Evolutionary conservation across 306 rosid genomes (phyloP).

Genomic region (Bauhinia variegata): DNA sequence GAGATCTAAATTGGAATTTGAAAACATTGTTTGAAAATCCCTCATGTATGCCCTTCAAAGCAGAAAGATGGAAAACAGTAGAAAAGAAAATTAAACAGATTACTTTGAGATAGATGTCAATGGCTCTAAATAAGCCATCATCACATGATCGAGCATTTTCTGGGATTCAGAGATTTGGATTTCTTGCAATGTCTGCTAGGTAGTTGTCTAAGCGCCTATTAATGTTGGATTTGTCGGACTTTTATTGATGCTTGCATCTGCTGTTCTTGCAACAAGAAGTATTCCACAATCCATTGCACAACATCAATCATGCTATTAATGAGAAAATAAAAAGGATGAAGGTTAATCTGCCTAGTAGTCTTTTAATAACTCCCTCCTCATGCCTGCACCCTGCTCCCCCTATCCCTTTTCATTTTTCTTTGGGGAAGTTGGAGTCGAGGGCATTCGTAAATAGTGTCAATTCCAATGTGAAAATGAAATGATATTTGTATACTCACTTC

Average conservation of each 20-base stretch:
- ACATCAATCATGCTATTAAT: conserved; percentile 54
- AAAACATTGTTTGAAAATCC: conserved; percentile 27
- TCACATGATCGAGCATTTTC: conserved; percentile 73
- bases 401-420: background rate
- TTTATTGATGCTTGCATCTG: conserved; percentile 67
- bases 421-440: conserved; percentile 10
- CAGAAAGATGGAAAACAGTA: conserved; percentile 25
- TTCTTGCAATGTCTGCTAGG: conserved; percentile 90
- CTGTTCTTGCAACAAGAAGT: conserved; percentile 86
- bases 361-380: too few relatives aligned
- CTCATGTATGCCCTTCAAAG: background rate
- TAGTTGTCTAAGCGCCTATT: conserved; percentile 87
- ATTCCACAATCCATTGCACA: conserved; percentile 84
- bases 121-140: conserved; percentile 94
- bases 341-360: conserved; percentile 12
- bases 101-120: conserved; percentile 89
- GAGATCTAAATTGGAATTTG: conserved; percentile 33
- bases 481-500: conserved; percentile 56
- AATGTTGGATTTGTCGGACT: conserved; percentile 59
- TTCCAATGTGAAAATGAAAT: conserved; percentile 7
- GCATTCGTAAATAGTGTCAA: conserved; percentile 10
- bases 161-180: conserved; percentile 84
- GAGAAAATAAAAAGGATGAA: conserved; percentile 32
- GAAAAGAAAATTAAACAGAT: conserved; percentile 29
- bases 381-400: too few relatives aligned